These are phyloP conservation scores for Aspergillus alliaceus DNA, from an alignment of 2,329 filamentous ascomycete genomes.

Conservation along the genomic window DNA sequence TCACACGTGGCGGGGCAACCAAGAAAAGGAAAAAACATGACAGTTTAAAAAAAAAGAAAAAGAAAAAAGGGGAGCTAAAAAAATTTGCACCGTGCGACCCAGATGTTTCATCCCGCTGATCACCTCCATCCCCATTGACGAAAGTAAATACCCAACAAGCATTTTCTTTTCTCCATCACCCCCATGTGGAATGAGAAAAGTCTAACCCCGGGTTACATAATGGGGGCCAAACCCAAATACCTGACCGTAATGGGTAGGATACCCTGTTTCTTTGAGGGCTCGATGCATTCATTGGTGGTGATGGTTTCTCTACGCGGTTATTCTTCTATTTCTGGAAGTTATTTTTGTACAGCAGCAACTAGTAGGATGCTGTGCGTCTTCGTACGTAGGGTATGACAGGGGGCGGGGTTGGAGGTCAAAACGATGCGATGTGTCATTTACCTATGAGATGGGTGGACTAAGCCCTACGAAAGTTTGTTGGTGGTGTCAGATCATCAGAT, in stretches of 20 bases:
- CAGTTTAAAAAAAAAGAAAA: not conserved
- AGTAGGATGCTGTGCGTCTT: not conserved
- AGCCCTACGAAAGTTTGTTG: conserved; percentile 9
- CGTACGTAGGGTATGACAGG: not conserved
- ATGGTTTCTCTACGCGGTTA: too few species aligned
- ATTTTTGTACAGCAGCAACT: not conserved
- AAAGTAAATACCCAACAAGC: not conserved
- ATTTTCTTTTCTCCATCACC: not conserved
- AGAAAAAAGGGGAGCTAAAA: too few species aligned
- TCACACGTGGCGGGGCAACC: conserved; percentile 14
- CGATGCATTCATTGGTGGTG: too few species aligned
- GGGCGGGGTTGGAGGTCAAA: too few species aligned
- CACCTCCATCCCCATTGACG: not conserved
- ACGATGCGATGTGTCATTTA: not conserved
- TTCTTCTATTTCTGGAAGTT: not conserved
- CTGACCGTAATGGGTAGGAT: too few species aligned
- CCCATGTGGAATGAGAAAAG: not conserved
- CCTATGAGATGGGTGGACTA: conserved; percentile 2
- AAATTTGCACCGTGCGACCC: conserved; percentile 17
- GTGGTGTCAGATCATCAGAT: not conserved
- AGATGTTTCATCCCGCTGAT: not conserved
- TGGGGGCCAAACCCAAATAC: not conserved
- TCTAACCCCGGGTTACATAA: not conserved
- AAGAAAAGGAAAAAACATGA: not conserved
- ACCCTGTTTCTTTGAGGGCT: too few species aligned